These are phyloP conservation scores for Thymus quinquecostatus DNA, from an alignment of 257 asterid genomes.

Conservation along the genomic window DNA sequence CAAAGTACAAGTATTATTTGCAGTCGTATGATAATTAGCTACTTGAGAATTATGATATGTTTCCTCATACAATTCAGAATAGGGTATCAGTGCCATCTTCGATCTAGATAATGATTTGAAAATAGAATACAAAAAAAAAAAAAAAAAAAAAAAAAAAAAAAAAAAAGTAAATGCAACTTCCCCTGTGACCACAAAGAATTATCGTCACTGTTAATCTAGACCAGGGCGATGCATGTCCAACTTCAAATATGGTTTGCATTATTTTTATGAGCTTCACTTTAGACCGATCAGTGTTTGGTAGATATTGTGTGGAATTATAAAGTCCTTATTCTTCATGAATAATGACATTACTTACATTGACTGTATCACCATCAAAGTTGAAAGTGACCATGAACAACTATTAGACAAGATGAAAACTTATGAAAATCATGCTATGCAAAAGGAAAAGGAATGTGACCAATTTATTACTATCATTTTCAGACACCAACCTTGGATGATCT, in stretches of 20 bases:
- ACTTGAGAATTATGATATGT: slow-evolving; percentile 2
- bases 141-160: too few species aligned
- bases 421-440: slow-evolving; percentile 14
- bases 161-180: slow-evolving; percentile 15
- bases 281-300: slow-evolving; percentile 9
- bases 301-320: neutral
- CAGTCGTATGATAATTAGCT: neutral
- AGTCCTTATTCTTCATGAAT: neutral
- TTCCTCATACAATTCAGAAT: neutral
- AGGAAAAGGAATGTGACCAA: slow-evolving; percentile 8
- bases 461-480: slow-evolving; percentile 13
- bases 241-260: slow-evolving; percentile 3
- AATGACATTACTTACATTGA: slow-evolving; percentile 8
- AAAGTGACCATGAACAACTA: slow-evolving; percentile 12
- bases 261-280: neutral
- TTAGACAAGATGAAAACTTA: neutral
- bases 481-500: slow-evolving; percentile 73
- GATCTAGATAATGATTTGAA: neutral
- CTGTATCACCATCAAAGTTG: slow-evolving; percentile 5
- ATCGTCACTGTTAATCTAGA: neutral
- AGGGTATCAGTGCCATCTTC: neutral
- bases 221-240: slow-evolving; percentile 1
- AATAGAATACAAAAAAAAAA: neutral
- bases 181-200: neutral
- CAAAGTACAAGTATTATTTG: slow-evolving; percentile 1